Percentiles rank a stretch among this genome's conserved stretches.
These are phyloP conservation scores for Rubus parviflorus DNA, from an alignment of 306 rosid species.

Conservation along the genomic window DNA sequence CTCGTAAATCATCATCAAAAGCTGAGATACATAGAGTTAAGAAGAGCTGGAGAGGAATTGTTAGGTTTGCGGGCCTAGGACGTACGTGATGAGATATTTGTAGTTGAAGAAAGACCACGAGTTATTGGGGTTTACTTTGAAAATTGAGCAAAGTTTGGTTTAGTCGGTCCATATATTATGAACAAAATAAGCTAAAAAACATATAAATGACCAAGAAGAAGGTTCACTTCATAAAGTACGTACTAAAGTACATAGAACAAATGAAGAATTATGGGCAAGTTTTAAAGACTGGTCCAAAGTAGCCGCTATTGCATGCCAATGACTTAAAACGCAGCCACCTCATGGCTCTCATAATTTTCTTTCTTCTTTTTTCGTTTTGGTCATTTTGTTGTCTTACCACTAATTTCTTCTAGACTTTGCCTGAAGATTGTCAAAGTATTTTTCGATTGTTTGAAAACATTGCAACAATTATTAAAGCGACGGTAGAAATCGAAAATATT, in stretches of 20 bases:
- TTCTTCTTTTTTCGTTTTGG: neutral
- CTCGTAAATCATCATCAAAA: too few species aligned
- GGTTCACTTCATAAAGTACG: slow-evolving; percentile 7
- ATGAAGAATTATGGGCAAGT: neutral
- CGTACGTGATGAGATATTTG: neutral
- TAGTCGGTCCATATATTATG: neutral
- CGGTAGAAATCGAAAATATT: too few species aligned
- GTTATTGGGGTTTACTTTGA: slow-evolving; percentile 19
- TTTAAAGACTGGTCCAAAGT: slow-evolving; percentile 4
- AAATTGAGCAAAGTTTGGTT: neutral
- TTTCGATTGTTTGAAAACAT: too few species aligned
- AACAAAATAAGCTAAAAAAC: neutral
- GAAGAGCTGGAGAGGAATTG: neutral
- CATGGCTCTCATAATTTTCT: neutral
- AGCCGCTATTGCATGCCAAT: slow-evolving; percentile 10
- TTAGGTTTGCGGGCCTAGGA: neutral
- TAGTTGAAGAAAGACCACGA: neutral
- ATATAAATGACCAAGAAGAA: neutral
- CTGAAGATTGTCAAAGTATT: neutral
- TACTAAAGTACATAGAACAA: neutral
- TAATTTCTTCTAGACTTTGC: neutral
- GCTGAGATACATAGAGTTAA: too few species aligned
- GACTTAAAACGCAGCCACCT: neutral
- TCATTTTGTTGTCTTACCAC: neutral
- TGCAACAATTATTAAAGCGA: too few species aligned